Evolutionary conservation across 108 stramenopile species (phyloP), one percentile per base, ranked within the genome.

Genomic region (Cyclotella baltica): DNA sequence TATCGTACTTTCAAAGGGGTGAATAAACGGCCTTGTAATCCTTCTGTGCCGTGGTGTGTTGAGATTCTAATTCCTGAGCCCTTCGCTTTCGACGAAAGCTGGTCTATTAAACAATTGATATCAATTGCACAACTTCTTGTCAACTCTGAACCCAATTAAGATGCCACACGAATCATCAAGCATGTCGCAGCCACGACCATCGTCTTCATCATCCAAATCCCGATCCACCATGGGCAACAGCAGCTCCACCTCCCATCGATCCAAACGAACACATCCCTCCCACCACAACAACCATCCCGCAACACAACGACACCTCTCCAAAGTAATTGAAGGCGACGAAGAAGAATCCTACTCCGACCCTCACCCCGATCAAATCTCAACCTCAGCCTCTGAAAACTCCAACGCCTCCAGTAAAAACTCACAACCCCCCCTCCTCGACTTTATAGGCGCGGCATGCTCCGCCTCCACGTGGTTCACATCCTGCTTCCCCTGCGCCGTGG

Each of bases 401-500:
- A 68, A 62, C 65, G 48, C 27, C 27, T 35, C 29, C 31, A 80
- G 78, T 47, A 50, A 59, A 23, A 57, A 48, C 38, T 64, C 67
- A 18, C 63, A 82, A 62, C 62, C 69, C 20, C 74, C 81, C 11
- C 30, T 82, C 6, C 30, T 73, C 11, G 72, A 82, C 35, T 72
- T 82, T 43, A 72, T 82, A 3, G 81, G 70, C 25, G 30, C 74
- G 19, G 62, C 73, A 34, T 82, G 81, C 53, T 36, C 67, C 43
- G 81, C 55, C 6, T 64, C 81, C 33, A 51, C 74, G 13, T 82
- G 81, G 81, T 82, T 82, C 29, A 75, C 81, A 1, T 71, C 62
- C 20, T 82, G 81, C 30, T 82, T 82, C 34, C 81, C 81, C 11
- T 82, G 81, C 37, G 70, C 81, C 11, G 74, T 82, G 30, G 74